These are phyloP conservation scores for Yamadazyma siamensis DNA, from an alignment of 1,139 yeast species.

Conservation along the genomic window DNA sequence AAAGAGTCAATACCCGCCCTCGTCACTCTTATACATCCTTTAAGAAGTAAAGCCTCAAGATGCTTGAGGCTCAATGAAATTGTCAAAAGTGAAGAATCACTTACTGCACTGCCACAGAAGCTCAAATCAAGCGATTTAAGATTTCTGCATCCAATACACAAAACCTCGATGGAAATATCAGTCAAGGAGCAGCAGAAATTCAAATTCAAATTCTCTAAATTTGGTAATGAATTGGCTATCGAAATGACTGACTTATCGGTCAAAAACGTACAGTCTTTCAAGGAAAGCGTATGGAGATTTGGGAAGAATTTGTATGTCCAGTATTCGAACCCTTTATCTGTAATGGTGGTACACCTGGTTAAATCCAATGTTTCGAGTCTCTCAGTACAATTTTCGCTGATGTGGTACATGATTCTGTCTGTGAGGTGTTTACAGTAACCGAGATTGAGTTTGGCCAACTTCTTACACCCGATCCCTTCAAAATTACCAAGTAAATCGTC, in stretches of 20 bases:
- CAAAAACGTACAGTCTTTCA: slow-evolving; percentile 72
- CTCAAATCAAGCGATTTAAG: slow-evolving; percentile 55
- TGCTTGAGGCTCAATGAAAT: slow-evolving; percentile 54
- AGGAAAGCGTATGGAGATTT: slow-evolving; percentile 46
- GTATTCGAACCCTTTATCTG: slow-evolving; percentile 67
- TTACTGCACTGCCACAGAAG: slow-evolving; percentile 78
- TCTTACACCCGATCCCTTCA: slow-evolving; percentile 53
- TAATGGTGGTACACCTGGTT: slow-evolving; percentile 73
- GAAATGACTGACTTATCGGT: slow-evolving; percentile 64
- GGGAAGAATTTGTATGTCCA: slow-evolving; percentile 61
- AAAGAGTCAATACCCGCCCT: slow-evolving; percentile 71
- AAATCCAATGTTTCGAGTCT: slow-evolving; percentile 57
- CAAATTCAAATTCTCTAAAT: slow-evolving; percentile 53
- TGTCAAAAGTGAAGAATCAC: slow-evolving; percentile 63
- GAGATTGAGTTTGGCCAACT: slow-evolving; percentile 49
- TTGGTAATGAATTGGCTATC: slow-evolving; percentile 59
- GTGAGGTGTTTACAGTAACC: slow-evolving; percentile 75
- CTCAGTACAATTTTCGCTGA: slow-evolving; percentile 56
- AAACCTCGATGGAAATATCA: slow-evolving; percentile 63
- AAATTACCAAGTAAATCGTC: slow-evolving; percentile 14
- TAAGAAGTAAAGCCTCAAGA: slow-evolving; percentile 48
- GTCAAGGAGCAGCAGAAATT: slow-evolving; percentile 76
- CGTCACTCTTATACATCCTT: slow-evolving; percentile 74
- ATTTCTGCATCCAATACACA: slow-evolving; percentile 61
- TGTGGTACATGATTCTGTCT: slow-evolving; percentile 61